A percentile compares a stretch with the other conserved stretches of the same genome.
These are phyloP conservation scores for Logfia minima DNA, from an alignment of 129 eudicot genomes.

Conservation along the genomic window DNA sequence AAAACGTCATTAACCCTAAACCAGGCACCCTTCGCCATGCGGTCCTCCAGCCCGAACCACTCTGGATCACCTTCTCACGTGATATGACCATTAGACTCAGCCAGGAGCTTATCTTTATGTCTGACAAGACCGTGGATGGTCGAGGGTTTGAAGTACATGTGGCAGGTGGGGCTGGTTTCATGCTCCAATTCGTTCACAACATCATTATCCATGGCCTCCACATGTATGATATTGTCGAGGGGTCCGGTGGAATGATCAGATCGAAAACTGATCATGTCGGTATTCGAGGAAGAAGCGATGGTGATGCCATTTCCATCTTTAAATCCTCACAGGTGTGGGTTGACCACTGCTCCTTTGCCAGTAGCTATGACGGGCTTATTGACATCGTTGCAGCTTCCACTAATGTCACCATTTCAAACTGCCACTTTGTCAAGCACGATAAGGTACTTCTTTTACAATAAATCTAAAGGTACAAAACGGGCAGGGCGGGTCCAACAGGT, in stretches of 20 bases:
- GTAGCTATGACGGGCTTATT: conserved; percentile 45
- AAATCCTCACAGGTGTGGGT: conserved; percentile 42
- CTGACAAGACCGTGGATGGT: conserved; percentile 58
- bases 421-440: conserved; percentile 51
- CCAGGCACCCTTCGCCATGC: conserved; percentile 61
- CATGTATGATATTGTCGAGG: conserved; percentile 30
- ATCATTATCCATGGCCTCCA: conserved; percentile 45
- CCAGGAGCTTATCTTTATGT: conserved; percentile 45
- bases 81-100: conserved; percentile 41
- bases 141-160: conserved; percentile 47
- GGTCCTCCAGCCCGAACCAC: conserved; percentile 44
- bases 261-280: conserved; percentile 45
- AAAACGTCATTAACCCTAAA: conserved; percentile 34
- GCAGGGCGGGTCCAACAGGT: too few relatives aligned
- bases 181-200: conserved; percentile 45
- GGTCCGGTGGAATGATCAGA: conserved; percentile 47
- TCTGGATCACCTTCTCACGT: conserved; percentile 52
- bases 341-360: conserved; percentile 46
- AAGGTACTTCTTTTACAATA: conserved; percentile 24
- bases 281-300: conserved; percentile 37
- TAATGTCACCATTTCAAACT: conserved; percentile 47
- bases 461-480: too few relatives aligned
- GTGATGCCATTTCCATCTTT: conserved; percentile 48
- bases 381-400: conserved; percentile 47
- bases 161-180: conserved; percentile 47